These are phyloP conservation scores for Platanthera guangdongensis DNA, from an alignment of 106 monocot species.

Conservation along the genomic window DNA sequence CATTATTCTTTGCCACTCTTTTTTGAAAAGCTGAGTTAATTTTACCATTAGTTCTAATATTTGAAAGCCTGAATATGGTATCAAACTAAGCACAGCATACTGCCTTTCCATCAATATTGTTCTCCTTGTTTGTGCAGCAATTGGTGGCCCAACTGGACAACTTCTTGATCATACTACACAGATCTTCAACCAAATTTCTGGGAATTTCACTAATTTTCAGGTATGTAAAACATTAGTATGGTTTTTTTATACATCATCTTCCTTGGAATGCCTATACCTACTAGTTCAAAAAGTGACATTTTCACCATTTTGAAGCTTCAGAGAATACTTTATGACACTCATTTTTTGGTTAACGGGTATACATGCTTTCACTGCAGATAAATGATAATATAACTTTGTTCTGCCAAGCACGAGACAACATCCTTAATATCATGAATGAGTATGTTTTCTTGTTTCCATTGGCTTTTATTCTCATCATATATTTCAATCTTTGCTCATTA, in stretches of 20 bases:
- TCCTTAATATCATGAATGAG: conserved; percentile 71
- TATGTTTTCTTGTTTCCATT: conserved; percentile 28
- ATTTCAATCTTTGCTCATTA: background rate
- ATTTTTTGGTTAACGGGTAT: conserved; percentile 4
- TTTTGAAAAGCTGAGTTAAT: background rate
- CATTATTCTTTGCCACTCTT: background rate
- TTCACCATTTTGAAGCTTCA: background rate
- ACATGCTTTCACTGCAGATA: conserved; percentile 37
- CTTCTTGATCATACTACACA: conserved; percentile 78
- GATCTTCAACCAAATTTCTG: conserved; percentile 58
- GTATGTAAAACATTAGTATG: conserved; percentile 19
- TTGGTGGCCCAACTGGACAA: conserved; percentile 77
- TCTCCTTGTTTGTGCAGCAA: conserved; percentile 39
- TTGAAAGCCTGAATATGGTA: background rate
- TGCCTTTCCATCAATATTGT: background rate
- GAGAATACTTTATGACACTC: background rate
- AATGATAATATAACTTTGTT: conserved; percentile 75
- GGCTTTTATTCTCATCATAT: background rate
- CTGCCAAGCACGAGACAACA: conserved; percentile 70
- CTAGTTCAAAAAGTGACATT: background rate
- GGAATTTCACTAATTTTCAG: conserved; percentile 70
- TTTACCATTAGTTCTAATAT: background rate
- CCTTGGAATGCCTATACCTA: background rate
- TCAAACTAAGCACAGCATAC: background rate
- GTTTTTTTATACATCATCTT: background rate